A percentile compares a stretch with the other conserved stretches of the same genome.
phyloP scores from a whole-genome alignment of 768 basidiomycete genomes.

The Suillus cothurnatus region DNA sequence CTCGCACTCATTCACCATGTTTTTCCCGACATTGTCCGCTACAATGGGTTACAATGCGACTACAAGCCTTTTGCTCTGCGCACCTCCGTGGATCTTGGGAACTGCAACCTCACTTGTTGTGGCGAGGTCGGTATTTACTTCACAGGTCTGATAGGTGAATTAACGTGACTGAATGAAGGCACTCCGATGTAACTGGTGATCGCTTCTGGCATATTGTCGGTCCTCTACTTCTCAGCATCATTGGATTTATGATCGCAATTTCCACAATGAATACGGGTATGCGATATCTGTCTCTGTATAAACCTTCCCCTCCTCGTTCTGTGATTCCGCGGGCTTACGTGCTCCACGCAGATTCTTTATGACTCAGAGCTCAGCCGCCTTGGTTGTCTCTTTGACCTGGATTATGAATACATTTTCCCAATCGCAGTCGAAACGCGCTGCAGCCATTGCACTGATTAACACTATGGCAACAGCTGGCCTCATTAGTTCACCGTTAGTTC shows the following conservation, averaged over 20 bases:
- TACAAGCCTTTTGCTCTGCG: constrained; percentile 69
- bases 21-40: constrained; percentile 73
- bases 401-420: constrained; percentile 63
- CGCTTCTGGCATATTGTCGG: constrained; percentile 69
- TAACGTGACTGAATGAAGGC: constrained; percentile 37
- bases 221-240: constrained; percentile 56
- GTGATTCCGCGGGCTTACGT: neutral
- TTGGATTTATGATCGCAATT: constrained; percentile 67
- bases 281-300: constrained; percentile 66
- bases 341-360: constrained; percentile 62
- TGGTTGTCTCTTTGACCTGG: constrained; percentile 61
- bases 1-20: constrained; percentile 72
- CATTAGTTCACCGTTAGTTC: constrained; percentile 72
- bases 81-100: constrained; percentile 71
- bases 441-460: constrained; percentile 79
- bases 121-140: constrained; percentile 40
- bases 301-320: constrained; percentile 3
- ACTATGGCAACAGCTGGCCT: constrained; percentile 80
- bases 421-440: constrained; percentile 80
- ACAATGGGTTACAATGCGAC: constrained; percentile 69
- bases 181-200: constrained; percentile 72
- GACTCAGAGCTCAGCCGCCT: constrained; percentile 70
- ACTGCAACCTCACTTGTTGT: constrained; percentile 55
- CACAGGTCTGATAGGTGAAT: neutral
- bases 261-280: constrained; percentile 62